Conservation (phyloP, 371 early-diverging fungal species). For the Mucor racemosus region DNA sequence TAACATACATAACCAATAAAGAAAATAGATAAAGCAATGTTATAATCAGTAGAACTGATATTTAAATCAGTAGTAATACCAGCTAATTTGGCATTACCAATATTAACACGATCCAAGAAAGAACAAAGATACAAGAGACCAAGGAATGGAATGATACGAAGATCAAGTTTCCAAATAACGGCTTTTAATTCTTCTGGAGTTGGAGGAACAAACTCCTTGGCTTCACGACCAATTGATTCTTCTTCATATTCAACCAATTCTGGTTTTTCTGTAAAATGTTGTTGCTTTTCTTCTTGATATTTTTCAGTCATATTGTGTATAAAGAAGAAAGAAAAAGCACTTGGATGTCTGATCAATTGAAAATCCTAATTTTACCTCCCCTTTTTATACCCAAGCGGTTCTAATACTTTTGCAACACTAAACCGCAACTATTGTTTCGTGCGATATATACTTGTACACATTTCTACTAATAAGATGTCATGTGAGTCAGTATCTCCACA, state of each 20-base stretch:
- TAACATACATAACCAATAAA: constrained; percentile 63
- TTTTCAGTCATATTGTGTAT: constrained; percentile 4
- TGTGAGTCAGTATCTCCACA: constrained; percentile 17
- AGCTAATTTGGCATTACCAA: constrained; percentile 66
- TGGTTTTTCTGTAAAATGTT: neutral
- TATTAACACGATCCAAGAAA: constrained; percentile 60
- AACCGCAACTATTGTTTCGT: neutral
- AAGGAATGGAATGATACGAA: constrained; percentile 48
- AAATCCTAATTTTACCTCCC: neutral
- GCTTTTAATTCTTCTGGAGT: constrained; percentile 28
- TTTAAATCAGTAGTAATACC: constrained; percentile 48
- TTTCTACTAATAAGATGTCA: constrained; percentile 2
- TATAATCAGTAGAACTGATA: constrained; percentile 53
- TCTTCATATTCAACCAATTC: constrained; percentile 14
- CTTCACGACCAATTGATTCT: constrained; percentile 1
- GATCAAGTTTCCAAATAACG: constrained; percentile 51
- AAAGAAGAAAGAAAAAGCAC: neutral
- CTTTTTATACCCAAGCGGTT: neutral
- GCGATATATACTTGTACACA: neutral
- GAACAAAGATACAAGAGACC: constrained; percentile 57
- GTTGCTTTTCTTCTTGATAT: constrained; percentile 1
- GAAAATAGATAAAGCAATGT: constrained; percentile 65
- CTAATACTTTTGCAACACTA: neutral
- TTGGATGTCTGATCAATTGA: neutral
- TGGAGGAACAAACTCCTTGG: constrained; percentile 20